These are phyloP conservation scores for Heliamphora pulchella DNA, from an alignment of 179 eudicot genomes.

Conservation along the genomic window DNA sequence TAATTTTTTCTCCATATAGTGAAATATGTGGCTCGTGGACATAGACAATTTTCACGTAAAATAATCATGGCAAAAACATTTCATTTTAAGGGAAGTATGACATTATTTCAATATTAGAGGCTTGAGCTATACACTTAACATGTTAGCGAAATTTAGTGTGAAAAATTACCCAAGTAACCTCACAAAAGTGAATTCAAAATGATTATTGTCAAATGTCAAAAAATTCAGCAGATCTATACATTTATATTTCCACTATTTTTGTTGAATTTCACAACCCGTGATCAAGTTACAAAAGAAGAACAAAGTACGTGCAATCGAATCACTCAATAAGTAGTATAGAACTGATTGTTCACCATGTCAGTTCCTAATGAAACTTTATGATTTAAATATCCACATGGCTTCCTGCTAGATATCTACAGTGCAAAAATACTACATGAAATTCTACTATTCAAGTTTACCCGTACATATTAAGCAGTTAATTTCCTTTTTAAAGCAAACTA, in stretches of 20 bases:
- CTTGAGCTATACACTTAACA: not conserved
- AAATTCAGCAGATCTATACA: not conserved
- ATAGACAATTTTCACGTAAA: too few species aligned
- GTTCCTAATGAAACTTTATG: not conserved
- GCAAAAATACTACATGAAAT: not conserved
- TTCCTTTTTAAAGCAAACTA: not conserved
- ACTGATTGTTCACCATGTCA: not conserved
- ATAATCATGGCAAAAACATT: too few species aligned
- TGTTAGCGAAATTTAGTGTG: not conserved
- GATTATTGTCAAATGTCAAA: not conserved
- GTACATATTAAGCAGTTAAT: not conserved
- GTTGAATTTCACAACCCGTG: not conserved
- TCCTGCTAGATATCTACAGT: not conserved
- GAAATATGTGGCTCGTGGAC: too few species aligned
- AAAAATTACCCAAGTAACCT: not conserved
- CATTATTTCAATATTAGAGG: too few species aligned
- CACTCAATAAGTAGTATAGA: too few species aligned
- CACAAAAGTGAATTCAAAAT: not conserved
- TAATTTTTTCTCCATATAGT: too few species aligned
- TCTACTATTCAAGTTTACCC: not conserved
- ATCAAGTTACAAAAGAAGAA: not conserved
- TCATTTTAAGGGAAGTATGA: too few species aligned
- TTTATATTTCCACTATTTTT: not conserved
- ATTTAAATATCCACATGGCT: not conserved
- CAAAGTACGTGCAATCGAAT: not conserved